Evolutionary conservation across 768 basidiomycete genomes (phyloP).

Genomic region (Macrolepiota albuminosa): DNA sequence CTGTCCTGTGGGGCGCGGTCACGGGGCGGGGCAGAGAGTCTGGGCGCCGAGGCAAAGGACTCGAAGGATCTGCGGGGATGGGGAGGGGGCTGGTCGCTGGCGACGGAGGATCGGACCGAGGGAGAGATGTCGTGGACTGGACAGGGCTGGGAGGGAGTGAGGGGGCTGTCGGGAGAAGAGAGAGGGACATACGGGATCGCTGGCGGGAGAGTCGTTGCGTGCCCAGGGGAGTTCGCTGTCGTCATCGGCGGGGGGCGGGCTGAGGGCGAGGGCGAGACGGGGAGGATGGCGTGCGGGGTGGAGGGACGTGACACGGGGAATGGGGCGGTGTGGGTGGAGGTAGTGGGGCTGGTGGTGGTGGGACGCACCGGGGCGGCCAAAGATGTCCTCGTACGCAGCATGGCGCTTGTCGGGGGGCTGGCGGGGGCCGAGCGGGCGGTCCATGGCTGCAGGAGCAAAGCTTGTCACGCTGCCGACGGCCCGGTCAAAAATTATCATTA

Average conservation of each 20-base stretch:
- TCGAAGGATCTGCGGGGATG: slow-evolving; percentile 63
- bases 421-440: slow-evolving; percentile 52
- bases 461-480: slow-evolving; percentile 9
- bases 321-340: slow-evolving; percentile 22
- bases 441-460: slow-evolving; percentile 29
- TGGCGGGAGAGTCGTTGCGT: slow-evolving; percentile 26
- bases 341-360: slow-evolving; percentile 36
- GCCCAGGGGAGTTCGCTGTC: slow-evolving; percentile 59
- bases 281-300: slow-evolving; percentile 22
- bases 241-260: slow-evolving; percentile 45
- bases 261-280: slow-evolving; percentile 37
- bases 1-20: slow-evolving; percentile 65
- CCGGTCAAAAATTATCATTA: not conserved
- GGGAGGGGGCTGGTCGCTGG: slow-evolving; percentile 24
- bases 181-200: slow-evolving; percentile 12
- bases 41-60: slow-evolving; percentile 58
- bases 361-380: slow-evolving; percentile 64
- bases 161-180: not conserved
- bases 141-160: not conserved
- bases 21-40: slow-evolving; percentile 43
- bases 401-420: slow-evolving; percentile 67
- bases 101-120: slow-evolving; percentile 35
- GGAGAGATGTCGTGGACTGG: slow-evolving; percentile 19
- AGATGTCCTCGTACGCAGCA: slow-evolving; percentile 84
- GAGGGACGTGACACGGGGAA: slow-evolving; percentile 13